These are phyloP conservation scores for Coffea humblotiana DNA, from an alignment of 305 asterid genomes.

Conservation along the genomic window DNA sequence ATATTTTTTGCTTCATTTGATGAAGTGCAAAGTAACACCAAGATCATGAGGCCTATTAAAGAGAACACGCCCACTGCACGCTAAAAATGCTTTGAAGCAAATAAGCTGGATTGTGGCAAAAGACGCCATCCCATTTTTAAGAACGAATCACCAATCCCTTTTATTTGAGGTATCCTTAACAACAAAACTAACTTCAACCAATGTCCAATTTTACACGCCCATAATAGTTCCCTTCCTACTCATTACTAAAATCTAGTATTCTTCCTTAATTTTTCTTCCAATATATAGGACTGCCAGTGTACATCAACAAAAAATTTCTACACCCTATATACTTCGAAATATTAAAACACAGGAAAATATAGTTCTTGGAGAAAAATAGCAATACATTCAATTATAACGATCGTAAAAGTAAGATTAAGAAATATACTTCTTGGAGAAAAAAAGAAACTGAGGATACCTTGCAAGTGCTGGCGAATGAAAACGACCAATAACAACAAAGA, in stretches of 20 bases:
- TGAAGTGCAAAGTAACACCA: not conserved
- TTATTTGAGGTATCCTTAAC: not conserved
- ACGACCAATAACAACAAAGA: slow-evolving; percentile 75
- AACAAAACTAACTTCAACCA: not conserved
- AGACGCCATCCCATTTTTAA: not conserved
- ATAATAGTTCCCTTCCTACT: not conserved
- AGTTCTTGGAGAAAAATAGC: not conserved
- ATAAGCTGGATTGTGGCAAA: not conserved
- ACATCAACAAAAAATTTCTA: not conserved
- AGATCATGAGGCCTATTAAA: not conserved
- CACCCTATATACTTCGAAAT: not conserved
- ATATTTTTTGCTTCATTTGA: not conserved
- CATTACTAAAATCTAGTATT: not conserved
- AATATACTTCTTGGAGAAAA: slow-evolving; percentile 2
- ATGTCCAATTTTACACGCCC: not conserved
- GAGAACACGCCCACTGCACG: not conserved
- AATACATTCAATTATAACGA: not conserved
- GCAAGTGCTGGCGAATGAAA: slow-evolving; percentile 86
- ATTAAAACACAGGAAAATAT: not conserved
- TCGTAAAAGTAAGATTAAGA: not conserved
- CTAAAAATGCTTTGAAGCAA: not conserved
- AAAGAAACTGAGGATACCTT: slow-evolving; percentile 39
- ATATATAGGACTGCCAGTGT: no score
- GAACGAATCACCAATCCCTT: not conserved
- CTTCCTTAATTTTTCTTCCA: not conserved